Percentiles rank a stretch among this genome's conserved stretches.
Evolutionary conservation across 192 early-diverging fungal genomes (phyloP).

Genomic region (Dimargaris verticillata): DNA sequence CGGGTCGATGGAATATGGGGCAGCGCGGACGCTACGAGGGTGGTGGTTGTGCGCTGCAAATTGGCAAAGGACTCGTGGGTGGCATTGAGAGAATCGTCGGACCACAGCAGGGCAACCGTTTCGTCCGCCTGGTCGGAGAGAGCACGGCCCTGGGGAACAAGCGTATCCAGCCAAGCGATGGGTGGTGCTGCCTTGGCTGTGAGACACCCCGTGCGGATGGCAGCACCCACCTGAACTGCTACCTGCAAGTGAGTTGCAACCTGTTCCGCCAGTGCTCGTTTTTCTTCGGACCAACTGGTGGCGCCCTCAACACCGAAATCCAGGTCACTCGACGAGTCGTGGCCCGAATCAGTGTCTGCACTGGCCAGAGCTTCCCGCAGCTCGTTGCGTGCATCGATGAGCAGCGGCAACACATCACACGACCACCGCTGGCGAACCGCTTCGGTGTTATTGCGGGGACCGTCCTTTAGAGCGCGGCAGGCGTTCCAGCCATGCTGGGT

Average conservation of each 20-base stretch:
- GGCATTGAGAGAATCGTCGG: background rate
- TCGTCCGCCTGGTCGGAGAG: slow-evolving; percentile 1
- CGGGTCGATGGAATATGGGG: too few species aligned
- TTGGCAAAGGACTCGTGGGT: too few species aligned
- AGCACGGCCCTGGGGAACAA: background rate
- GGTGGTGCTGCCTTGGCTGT: background rate
- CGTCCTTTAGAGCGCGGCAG: background rate
- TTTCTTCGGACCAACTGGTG: background rate
- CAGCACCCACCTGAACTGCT: too few species aligned
- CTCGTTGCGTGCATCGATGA: background rate
- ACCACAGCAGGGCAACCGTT: background rate
- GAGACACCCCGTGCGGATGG: too few species aligned
- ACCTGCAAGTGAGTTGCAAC: too few species aligned
- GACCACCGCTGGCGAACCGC: slow-evolving; percentile 5
- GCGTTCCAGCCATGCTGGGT: slow-evolving; percentile 6
- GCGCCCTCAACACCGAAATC: background rate
- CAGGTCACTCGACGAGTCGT: background rate
- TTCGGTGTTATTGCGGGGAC: background rate
- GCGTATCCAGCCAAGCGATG: background rate
- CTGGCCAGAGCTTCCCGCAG: background rate
- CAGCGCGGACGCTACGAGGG: too few species aligned
- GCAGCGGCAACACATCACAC: background rate
- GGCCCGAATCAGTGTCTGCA: too few species aligned
- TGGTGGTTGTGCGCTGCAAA: too few species aligned
- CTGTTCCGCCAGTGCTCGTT: background rate